A percentile compares a stretch with the other conserved stretches of the same genome.
phyloP scores from a whole-genome alignment of 768 basidiomycete genomes.

The Amanita thiersii region DNA sequence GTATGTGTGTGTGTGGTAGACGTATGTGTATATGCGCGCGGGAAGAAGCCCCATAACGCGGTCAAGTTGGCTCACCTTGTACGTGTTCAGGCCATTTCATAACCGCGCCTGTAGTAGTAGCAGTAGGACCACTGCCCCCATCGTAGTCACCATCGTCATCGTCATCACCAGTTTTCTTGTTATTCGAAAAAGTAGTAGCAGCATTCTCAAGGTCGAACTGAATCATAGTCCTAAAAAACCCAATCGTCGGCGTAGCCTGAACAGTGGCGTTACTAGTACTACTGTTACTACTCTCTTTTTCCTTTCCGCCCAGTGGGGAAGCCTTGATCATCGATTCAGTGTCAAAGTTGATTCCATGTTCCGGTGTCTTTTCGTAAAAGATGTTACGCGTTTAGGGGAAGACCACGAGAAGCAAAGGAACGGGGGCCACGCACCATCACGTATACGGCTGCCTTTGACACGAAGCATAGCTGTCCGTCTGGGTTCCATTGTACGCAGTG shows the following conservation, averaged over 20 bases:
- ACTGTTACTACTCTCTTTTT: slow-evolving; percentile 20
- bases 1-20: background rate
- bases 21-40: too few relatives aligned
- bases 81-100: slow-evolving; percentile 41
- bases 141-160: too few relatives aligned
- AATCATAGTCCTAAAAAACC: slow-evolving; percentile 72
- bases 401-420: background rate
- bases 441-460: slow-evolving; percentile 59
- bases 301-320: slow-evolving; percentile 19
- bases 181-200: too few relatives aligned
- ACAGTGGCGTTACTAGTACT: too few relatives aligned
- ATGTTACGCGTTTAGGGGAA: slow-evolving; percentile 4
- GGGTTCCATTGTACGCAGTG: slow-evolving; percentile 64
- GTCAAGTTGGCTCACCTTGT: slow-evolving; percentile 30
- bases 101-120: slow-evolving; percentile 26
- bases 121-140: too few relatives aligned
- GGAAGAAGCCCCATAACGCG: too few relatives aligned
- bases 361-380: slow-evolving; percentile 49
- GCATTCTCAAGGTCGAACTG: too few relatives aligned
- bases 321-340: slow-evolving; percentile 42
- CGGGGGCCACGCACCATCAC: slow-evolving; percentile 46
- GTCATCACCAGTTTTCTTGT: too few relatives aligned
- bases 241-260: too few relatives aligned
- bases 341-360: slow-evolving; percentile 64
- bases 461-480: slow-evolving; percentile 64